Base-by-base conservation (phyloP, 441 rosid species). In the Jatropha podagrica region DNA sequence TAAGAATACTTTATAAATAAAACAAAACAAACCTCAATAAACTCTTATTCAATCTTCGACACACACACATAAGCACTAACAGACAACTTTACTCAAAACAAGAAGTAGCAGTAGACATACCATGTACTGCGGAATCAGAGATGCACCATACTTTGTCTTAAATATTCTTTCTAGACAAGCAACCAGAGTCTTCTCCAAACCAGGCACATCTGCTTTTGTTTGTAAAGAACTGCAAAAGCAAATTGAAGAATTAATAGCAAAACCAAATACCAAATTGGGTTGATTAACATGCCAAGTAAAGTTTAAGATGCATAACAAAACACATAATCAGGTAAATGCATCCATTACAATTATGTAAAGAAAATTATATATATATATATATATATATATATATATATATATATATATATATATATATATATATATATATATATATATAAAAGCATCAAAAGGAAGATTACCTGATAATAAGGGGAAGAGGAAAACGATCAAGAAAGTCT, bases 391-490 rank as follows among this genome's bases (percentile, higher is more conserved):
- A 0, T 5, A 55, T 14, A 55, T 32, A 55, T 44, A 44, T 44
- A 55, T 2, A 18, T 0, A 7, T 4, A 18, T 18, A 0, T 5
- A 55, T 14, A 55, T 32, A 55, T 44, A 44, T 44, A 55, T 2
- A 18, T 0, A 7, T 4, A 18, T 18, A 0, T 5, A 55, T 14
- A 55, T 32, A 55, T 44, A 44, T 44, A 55, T 2, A 18, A n/a
- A 17, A 55, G 32, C 32, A 7, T 18, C 23, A 23, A 23, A 9
- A 54, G n/a, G 73, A 95, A 23, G 15, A 60, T 79, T 83, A 88
- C 99, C 79, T 86, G 88, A 95, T 84, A 41, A 95, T 85, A 76
- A 88, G 81, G 2, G 98, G 85, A 38, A 95, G 98, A 55, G 99
- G 96, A 73, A 88, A 93, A 44, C 92, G 95, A 76, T 85, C 85